A percentile compares a stretch with the other conserved stretches of the same genome.
Evolutionary conservation across 73 alveolate species (phyloP).

Genomic region (Effrenium voratum): DNA sequence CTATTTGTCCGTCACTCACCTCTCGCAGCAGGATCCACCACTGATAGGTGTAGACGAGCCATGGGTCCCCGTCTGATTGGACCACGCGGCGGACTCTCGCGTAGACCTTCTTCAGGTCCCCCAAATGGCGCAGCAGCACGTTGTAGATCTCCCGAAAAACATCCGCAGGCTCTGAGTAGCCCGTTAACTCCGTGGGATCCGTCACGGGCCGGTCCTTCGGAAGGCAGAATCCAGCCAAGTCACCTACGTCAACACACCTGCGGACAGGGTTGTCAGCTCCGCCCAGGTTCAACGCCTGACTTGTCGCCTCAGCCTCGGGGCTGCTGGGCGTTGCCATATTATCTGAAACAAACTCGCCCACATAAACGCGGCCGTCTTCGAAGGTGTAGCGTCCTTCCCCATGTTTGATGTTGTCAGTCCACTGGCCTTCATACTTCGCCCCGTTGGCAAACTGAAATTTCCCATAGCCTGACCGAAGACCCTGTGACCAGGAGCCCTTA

Average conservation of each 20-base stretch:
- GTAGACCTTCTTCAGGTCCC: constrained; percentile 85
- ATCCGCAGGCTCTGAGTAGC: constrained; percentile 40
- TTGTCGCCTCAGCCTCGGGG: neutral
- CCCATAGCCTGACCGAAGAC: constrained; percentile 73
- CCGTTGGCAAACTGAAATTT: constrained; percentile 85
- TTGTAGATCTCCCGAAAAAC: constrained; percentile 89
- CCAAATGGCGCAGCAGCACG: constrained; percentile 79
- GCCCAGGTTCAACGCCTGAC: constrained; percentile 61
- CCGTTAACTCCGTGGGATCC: constrained; percentile 66
- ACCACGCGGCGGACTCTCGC: constrained; percentile 48
- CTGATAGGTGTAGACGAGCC: constrained; percentile 76
- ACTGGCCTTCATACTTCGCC: constrained; percentile 69
- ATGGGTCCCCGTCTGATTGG: constrained; percentile 59
- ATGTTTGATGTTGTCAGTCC: constrained; percentile 70
- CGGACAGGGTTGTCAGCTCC: constrained; percentile 87
- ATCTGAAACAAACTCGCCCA: constrained; percentile 70
- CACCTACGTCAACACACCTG: constrained; percentile 56
- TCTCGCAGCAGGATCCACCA: constrained; percentile 66
- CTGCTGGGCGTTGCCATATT: constrained; percentile 23
- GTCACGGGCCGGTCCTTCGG: constrained; percentile 72
- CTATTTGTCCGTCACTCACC: too few relatives aligned
- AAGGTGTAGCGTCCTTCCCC: constrained; percentile 84
- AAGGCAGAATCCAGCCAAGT: constrained; percentile 63
- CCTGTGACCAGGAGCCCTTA: constrained; percentile 52
- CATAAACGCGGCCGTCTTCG: constrained; percentile 90